Base-by-base conservation (phyloP, 1,284 basidiomycete species). In the Cystobasidium pallidum region DNA sequence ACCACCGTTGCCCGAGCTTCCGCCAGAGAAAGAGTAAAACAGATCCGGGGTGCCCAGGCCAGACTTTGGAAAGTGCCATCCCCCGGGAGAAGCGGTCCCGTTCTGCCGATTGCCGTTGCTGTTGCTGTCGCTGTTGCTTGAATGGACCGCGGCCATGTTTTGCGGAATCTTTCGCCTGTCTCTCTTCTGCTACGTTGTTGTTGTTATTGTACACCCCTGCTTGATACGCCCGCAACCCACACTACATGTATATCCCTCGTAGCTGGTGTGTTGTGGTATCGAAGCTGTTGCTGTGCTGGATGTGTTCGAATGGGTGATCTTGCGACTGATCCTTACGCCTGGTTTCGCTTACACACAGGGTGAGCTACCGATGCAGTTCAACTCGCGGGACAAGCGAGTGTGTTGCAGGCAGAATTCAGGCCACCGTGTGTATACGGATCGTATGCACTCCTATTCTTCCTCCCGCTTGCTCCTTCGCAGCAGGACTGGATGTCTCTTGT, bases 11-110 rank as follows among this genome's bases (percentile, higher is more conserved):
- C 26, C 17, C 36, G 32, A 43, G 34, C 36, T 39, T 28, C 45
- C 34, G 17, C 62, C 45, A 47, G 45, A 49, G 47, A 51, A 64
- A 3, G 45, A 61, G 41, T 71, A 71, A 61, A 64, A 71, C 21
- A 71, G 49, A 41, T 71, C 68, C 21, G 68, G 68, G 17, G 68
- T 71, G 13, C 68, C 68, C 7, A 71, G 68, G 8, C 68, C 68
- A 36, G 54, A 59, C 39, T 64, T 63, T 1, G 52, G 66, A 49
- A 68, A 68, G 39, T 66, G 64, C 51, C 62, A 64, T 51, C 36
- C 58, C 17, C 62, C 62, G 8, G 64, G 64, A 17, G 52, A 66
- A 28, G 64, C 64, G 19, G 64, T 66, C 19, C 64, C 64, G 26
- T 43, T 64, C 10, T 28, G 43, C 10, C 45, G 34, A 36, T 36